Conservation (phyloP, 2,329 filamentous ascomycete species). For the Aspergillus tanneri region DNA sequence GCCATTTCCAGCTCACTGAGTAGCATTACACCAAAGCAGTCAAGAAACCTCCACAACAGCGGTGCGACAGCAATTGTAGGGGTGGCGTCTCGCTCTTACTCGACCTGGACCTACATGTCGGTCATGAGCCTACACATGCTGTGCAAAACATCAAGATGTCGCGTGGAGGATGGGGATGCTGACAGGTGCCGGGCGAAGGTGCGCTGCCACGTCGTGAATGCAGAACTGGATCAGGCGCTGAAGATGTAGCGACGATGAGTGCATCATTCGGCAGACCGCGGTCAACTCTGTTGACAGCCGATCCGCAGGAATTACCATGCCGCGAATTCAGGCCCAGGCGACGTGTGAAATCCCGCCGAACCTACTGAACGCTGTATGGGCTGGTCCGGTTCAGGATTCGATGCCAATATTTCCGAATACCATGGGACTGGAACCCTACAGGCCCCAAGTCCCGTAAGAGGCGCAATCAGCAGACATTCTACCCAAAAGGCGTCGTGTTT, state of each 20-base stretch:
- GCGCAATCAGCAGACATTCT: constrained; percentile 22
- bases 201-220: constrained; percentile 50
- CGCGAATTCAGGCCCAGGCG: constrained; percentile 32
- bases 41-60: constrained; percentile 20
- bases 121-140: constrained; percentile 38
- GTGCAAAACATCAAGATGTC: constrained; percentile 51
- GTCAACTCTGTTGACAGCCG: constrained; percentile 42
- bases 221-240: constrained; percentile 48
- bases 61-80: constrained; percentile 12
- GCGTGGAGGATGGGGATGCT: constrained; percentile 43
- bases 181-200: constrained; percentile 54
- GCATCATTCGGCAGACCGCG: constrained; percentile 26
- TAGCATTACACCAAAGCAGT: constrained; percentile 28
- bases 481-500: neutral
- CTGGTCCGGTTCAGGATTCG: constrained; percentile 27
- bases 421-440: constrained; percentile 44
- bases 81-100: constrained; percentile 6
- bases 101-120: constrained; percentile 22
- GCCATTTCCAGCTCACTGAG: constrained; percentile 42
- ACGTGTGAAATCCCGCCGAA: constrained; percentile 34
- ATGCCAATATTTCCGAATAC: constrained; percentile 41
- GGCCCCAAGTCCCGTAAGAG: constrained; percentile 32
- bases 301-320: constrained; percentile 42
- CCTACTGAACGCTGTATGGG: constrained; percentile 35
- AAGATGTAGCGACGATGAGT: constrained; percentile 42